Percentiles rank a stretch among this genome's conserved stretches.
Conservation (phyloP, 164 flowering plant species). For the Vitis cinerea region DNA sequence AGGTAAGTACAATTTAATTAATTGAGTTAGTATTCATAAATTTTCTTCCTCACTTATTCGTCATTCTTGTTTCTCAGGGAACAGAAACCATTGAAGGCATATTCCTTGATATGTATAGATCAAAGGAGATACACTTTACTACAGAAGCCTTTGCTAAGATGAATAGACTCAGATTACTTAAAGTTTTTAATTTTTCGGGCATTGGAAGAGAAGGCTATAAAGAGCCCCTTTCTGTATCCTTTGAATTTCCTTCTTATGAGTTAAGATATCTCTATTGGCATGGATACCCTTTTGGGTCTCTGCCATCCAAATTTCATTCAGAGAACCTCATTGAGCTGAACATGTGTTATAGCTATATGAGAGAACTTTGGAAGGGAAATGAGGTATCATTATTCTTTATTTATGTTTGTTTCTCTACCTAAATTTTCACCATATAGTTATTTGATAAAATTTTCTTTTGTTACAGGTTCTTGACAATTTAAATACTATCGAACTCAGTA, state of each 20-base stretch:
- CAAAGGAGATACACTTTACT: background rate
- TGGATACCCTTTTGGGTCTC: conserved; percentile 7
- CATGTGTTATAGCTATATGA: background rate
- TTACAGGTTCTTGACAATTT: conserved; percentile 6
- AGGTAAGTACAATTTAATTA: too few species aligned
- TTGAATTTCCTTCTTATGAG: background rate
- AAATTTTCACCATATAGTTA: too few species aligned
- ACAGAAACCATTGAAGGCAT: conserved; percentile 19
- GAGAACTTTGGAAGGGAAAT: background rate
- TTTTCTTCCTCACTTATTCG: background rate
- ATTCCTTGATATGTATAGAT: background rate
- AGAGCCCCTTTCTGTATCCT: background rate
- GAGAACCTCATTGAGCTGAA: conserved; percentile 13
- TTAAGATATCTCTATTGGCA: conserved; percentile 17
- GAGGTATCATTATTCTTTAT: background rate
- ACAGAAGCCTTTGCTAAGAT: conserved; percentile 8
- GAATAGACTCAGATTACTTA: conserved; percentile 12
- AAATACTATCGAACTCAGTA: conserved; percentile 13
- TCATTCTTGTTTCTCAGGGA: conserved; percentile 12
- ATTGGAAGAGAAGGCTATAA: background rate
- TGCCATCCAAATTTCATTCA: conserved; percentile 8
- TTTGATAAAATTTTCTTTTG: too few species aligned
- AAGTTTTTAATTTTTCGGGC: background rate
- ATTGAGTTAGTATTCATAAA: background rate
- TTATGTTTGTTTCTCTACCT: too few species aligned